Base-by-base conservation (phyloP, 2,329 filamentous ascomycete species). In the Clonostachys solani region DNA sequence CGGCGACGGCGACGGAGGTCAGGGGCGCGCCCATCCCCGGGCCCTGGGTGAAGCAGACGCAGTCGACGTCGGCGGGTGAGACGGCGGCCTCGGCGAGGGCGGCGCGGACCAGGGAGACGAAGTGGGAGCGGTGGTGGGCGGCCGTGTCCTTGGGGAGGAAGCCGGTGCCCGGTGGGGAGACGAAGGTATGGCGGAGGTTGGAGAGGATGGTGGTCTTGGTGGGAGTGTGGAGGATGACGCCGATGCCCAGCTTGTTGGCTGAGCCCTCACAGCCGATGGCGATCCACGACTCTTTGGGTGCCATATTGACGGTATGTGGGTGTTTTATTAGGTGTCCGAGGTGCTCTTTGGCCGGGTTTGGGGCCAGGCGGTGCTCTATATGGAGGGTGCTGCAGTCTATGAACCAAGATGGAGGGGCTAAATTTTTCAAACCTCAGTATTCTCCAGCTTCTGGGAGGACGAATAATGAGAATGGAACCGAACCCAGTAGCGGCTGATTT, bases 91-190 rank as follows among this genome's bases (percentile, higher is more conserved):
- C 83, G 48, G 76, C 73, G 52, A 99, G 80, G 5, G 92, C 89
- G 51, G 82, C 80, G 56, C 86, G 89, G 16, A 94, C 86, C n/a
- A 97, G 75, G 19, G 77, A 73, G 15, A 90, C 87, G 53, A 97
- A 89, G 83, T 87, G 89, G 62, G 82, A 65, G 53, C 94, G 86
- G 77, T 99, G 94, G 71, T 99, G 94, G 45, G 82, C 81, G 15
- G 94, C 94, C 1, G 92, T 96, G 71, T 99, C 94, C 65, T 97
- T 96, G 51, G 94, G 94, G 5, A 97, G 80, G 70, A 99, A 97
- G 5, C 94, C 94, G 50, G 92, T 88, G 40, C 94, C 94, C 1
- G 94, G 91, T 5, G 94, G 92, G 41, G 92, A 89, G 59, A 86
- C 78, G 72, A 92, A 99, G 17, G 94, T 99, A 72, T 97, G 88